Evolutionary conservation across 192 early-diverging fungal species (phyloP).

Genomic region (Radiomyces spectabilis): DNA sequence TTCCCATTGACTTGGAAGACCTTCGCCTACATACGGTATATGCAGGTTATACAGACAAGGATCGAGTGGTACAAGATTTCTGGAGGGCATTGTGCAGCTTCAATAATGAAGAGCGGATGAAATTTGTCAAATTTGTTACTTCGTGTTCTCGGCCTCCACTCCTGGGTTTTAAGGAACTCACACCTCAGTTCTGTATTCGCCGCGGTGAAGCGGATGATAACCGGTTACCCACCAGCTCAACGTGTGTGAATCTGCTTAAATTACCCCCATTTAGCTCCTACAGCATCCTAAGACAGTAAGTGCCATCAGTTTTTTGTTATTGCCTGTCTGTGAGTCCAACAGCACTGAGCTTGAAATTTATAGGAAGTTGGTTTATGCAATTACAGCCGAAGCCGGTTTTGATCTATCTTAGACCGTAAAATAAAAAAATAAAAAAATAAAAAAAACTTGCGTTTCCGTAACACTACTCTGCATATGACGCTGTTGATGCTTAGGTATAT

Average conservation of each 20-base stretch:
- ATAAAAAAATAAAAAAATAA: no score
- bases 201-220: conserved; percentile 58
- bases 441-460: no score
- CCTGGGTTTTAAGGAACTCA: conserved; percentile 76
- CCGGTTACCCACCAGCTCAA: conserved; percentile 74
- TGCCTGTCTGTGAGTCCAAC: background rate
- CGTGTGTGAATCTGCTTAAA: conserved; percentile 89
- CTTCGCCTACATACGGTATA: conserved; percentile 69
- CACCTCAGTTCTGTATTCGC: conserved; percentile 66
- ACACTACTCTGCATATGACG: no score
- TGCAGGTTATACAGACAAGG: conserved; percentile 56
- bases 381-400: conserved; percentile 85
- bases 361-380: conserved; percentile 81
- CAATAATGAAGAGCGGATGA: conserved; percentile 35
- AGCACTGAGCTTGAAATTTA: conserved; percentile 4
- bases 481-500: no score
- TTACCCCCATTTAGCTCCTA: conserved; percentile 68
- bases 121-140: conserved; percentile 83
- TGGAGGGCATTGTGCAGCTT: conserved; percentile 39
- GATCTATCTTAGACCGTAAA: conserved; percentile 81
- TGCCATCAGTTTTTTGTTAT: background rate
- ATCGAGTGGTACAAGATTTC: conserved; percentile 73
- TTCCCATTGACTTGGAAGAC: conserved; percentile 73
- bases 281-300: conserved; percentile 47
- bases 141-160: conserved; percentile 86